A percentile compares a stretch with the other conserved stretches of the same genome.
phyloP scores from a whole-genome alignment of 1,284 basidiomycete species.

The Microstroma glucosiphilum region DNA sequence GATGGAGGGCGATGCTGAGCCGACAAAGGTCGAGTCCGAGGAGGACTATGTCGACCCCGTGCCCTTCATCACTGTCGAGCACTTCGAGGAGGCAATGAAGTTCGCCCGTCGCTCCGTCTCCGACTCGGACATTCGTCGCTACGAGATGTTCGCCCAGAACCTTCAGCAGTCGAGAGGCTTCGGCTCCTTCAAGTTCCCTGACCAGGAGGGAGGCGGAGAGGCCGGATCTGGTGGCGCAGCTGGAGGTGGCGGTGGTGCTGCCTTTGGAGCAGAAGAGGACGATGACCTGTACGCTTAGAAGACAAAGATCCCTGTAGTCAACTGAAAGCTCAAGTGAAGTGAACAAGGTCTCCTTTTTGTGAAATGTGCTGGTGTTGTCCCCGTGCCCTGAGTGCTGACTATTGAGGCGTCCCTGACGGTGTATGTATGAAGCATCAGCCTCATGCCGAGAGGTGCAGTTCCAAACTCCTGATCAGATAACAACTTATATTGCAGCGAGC shows the following conservation, averaged over 20 bases:
- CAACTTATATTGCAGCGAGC: too few relatives aligned
- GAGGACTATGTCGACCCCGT: constrained; percentile 83
- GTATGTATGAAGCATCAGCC: too few relatives aligned
- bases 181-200: constrained; percentile 95
- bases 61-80: constrained; percentile 71
- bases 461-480: too few relatives aligned
- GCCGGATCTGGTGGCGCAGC: constrained; percentile 30
- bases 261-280: constrained; percentile 73
- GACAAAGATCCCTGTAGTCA: too few relatives aligned
- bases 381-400: too few relatives aligned
- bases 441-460: too few relatives aligned
- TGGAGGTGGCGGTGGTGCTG: constrained; percentile 62
- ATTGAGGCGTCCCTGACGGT: too few relatives aligned
- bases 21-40: constrained; percentile 55
- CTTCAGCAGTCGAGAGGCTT: constrained; percentile 52
- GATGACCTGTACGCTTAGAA: constrained; percentile 73
- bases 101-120: constrained; percentile 56
- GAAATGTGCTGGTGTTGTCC: too few relatives aligned
- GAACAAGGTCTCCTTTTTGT: too few relatives aligned
- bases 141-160: constrained; percentile 54
- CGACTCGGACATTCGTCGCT: constrained; percentile 80
- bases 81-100: constrained; percentile 96
- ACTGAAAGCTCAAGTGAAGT: too few relatives aligned
- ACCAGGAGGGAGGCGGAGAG: constrained; percentile 51
- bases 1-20: constrained; percentile 63